Conservation (phyloP, 2,329 filamentous ascomycete genomes). For the Cladosporium sp. region DNA sequence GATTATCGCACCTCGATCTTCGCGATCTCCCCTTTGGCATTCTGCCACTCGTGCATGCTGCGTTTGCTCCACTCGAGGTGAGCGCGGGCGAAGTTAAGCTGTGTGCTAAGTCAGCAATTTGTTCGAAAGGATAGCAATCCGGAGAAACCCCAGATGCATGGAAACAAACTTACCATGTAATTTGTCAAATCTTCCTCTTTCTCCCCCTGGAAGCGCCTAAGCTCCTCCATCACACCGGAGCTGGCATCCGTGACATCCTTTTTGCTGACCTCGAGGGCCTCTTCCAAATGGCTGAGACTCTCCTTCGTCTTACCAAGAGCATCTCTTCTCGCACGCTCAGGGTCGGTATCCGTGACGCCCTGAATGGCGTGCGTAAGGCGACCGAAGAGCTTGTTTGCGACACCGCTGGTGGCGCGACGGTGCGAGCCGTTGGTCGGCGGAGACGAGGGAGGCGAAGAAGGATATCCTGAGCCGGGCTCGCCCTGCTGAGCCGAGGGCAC, state of each 20-base stretch:
- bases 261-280: conserved; percentile 80
- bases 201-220: conserved; percentile 87
- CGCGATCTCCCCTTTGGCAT: conserved; percentile 76
- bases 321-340: conserved; percentile 84
- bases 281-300: conserved; percentile 76
- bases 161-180: conserved; percentile 73
- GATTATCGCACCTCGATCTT: conserved; percentile 60
- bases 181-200: conserved; percentile 90
- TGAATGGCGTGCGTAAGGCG: conserved; percentile 92
- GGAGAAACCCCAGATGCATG: neutral
- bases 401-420: conserved; percentile 77
- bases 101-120: conserved; percentile 2
- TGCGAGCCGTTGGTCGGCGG: conserved; percentile 43
- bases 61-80: conserved; percentile 93
- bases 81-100: conserved; percentile 88
- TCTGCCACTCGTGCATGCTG: conserved; percentile 86
- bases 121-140: neutral
- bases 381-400: conserved; percentile 89
- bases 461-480: conserved; percentile 14
- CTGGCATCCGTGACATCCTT: conserved; percentile 93
- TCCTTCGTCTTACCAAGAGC: conserved; percentile 94
- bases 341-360: conserved; percentile 92
- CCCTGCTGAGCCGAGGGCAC: conserved; percentile 22
- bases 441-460: conserved; percentile 15
- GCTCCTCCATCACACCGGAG: conserved; percentile 75